Conservation (phyloP, 192 early-diverging fungal species). For the Endogone sp. region DNA sequence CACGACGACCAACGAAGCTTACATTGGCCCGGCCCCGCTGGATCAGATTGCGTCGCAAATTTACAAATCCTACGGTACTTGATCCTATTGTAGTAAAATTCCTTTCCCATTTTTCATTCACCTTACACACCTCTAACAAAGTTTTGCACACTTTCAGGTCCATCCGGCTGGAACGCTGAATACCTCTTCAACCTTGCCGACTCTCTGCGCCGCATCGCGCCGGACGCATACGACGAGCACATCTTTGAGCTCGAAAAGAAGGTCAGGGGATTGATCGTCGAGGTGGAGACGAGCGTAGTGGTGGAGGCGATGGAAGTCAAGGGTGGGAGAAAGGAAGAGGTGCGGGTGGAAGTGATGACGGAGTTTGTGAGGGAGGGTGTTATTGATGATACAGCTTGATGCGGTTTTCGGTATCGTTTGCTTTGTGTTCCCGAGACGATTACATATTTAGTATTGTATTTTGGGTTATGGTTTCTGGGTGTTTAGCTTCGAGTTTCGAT, state of each 20-base stretch:
- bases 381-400: too few relatives aligned
- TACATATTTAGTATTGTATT: too few relatives aligned
- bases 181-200: conserved; percentile 65
- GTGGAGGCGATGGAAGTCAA: too few relatives aligned
- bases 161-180: conserved; percentile 66
- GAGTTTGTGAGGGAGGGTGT: too few relatives aligned
- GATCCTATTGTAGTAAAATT: background rate
- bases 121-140: background rate
- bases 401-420: too few relatives aligned
- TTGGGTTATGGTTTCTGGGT: too few relatives aligned
- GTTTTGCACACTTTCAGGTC: conserved; percentile 32
- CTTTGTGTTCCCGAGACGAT: too few relatives aligned
- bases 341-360: too few relatives aligned
- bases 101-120: background rate
- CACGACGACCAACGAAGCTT: conserved; percentile 70
- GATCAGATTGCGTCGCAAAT: conserved; percentile 66
- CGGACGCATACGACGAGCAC: conserved; percentile 52
- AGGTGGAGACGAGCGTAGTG: too few relatives aligned
- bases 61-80: conserved; percentile 47
- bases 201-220: conserved; percentile 47
- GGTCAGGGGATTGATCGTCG: conserved; percentile 29
- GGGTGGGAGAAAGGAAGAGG: too few relatives aligned
- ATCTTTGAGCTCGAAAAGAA: conserved; percentile 50
- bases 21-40: conserved; percentile 62
- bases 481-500: too few relatives aligned